Base-by-base conservation (phyloP, 2,329 filamentous ascomycete species). In the Ploettnerulaceae sp. region DNA sequence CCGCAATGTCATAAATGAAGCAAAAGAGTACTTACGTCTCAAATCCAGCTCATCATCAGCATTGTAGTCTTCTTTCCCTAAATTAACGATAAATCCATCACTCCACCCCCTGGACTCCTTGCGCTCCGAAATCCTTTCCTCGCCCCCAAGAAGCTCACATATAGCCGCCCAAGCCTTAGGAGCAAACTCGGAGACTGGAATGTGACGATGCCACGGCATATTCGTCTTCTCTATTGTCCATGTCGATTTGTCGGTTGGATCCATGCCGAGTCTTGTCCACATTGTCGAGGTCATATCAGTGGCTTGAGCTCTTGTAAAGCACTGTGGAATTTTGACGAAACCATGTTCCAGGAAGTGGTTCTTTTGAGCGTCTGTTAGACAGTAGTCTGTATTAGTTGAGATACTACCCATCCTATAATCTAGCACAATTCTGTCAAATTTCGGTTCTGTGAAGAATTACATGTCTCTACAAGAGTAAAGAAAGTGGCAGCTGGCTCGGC, bases 71-170 rank as follows among this genome's bases (percentile, higher is more conserved):
- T 71, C 60, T 1, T 71, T 77, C 9, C 83, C 83, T 6, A 86
- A 71, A 63, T 86, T 86, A 31, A 86, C 80, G 57, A 86, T 86
- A 46, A 86, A 73, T 3, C 74, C 73, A 66, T 86, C 82, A 53
- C 72, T 72, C 82, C 82, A 86, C n/a, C 66, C 61, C n/a, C 71
- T 71, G 21, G 71, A 74, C 2, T 31, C 38, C 15, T 25, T 39
- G 17, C 66, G 60, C 4, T 68, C 65, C 1, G 65, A 61, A 25
- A 83, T 65, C 6, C 72, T 71, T 25, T 76, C 74, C 52, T 81
- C 76, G 46, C 81, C 82, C 43, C 81, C 82, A 47, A 82, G 75
- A 7, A 86, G 71, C 62, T 82, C 75, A 62, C 76, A 79, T 51
- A 86, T 84, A 14, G 79, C 81, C 0, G 70, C 66, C 81, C 81